Conservation (phyloP, 305 asterid genomes). For the Solanum aculeatissimum region DNA sequence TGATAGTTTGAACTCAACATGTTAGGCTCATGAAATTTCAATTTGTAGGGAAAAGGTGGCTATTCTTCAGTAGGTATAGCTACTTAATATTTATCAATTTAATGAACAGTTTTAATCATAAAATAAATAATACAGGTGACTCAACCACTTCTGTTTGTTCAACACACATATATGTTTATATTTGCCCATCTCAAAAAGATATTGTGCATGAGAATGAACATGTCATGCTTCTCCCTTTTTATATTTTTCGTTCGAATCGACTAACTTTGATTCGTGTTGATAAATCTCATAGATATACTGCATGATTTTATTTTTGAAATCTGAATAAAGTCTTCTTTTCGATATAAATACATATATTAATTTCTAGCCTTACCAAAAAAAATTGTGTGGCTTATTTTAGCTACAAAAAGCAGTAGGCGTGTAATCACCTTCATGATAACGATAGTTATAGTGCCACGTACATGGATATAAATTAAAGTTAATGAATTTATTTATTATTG, state of each 20-base stretch:
- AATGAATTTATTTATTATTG: not conserved
- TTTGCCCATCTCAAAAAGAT: not conserved
- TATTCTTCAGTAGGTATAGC: conserved; percentile 22
- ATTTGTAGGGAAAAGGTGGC: not conserved
- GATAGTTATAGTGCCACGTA: not conserved
- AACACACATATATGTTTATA: not conserved
- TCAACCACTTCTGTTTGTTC: not conserved
- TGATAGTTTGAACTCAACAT: not conserved
- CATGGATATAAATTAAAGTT: not conserved
- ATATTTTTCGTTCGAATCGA: not conserved
- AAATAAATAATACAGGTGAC: not conserved
- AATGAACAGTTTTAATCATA: not conserved
- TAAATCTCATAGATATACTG: not conserved
- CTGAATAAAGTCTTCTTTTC: not conserved
- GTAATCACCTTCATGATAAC: not conserved
- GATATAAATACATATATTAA: not conserved
- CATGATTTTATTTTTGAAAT: too few species aligned
- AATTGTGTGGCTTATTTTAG: not conserved
- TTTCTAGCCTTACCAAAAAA: not conserved
- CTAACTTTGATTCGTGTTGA: not conserved
- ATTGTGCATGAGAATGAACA: not conserved
- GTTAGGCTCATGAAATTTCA: not conserved
- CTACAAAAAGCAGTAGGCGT: not conserved
- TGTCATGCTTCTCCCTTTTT: not conserved
- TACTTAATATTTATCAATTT: conserved; percentile 5